Conservation (phyloP, 2,329 filamentous ascomycete species). For the Aspergillus flavus region DNA sequence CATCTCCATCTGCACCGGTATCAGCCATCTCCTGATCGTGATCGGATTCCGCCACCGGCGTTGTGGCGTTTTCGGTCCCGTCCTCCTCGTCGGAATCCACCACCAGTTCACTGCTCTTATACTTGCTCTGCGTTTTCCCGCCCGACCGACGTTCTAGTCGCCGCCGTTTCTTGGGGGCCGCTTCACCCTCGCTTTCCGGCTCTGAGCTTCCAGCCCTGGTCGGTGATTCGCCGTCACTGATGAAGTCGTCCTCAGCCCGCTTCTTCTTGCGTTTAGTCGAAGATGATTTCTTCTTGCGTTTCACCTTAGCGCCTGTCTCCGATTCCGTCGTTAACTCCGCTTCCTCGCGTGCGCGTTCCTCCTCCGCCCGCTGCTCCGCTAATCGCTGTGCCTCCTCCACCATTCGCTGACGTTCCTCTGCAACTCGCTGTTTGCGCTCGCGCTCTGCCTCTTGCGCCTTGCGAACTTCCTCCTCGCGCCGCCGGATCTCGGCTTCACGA, state of each 20-base stretch:
- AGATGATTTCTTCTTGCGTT: conserved; percentile 66
- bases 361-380: conserved; percentile 70
- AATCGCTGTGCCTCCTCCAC: conserved; percentile 73
- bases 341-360: conserved; percentile 68
- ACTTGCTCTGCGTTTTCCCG: conserved; percentile 61
- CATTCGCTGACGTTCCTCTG: conserved; percentile 83
- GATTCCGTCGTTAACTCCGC: conserved; percentile 80
- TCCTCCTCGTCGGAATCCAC: conserved; percentile 67
- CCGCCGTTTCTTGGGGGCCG: conserved; percentile 60
- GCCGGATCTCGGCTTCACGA: conserved; percentile 77
- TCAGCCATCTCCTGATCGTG: conserved; percentile 14
- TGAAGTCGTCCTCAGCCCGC: conserved; percentile 36
- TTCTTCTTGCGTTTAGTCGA: conserved; percentile 66
- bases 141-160: conserved; percentile 58
- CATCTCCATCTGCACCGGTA: conserved; percentile 46
- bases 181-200: conserved; percentile 38
- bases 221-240: conserved; percentile 30
- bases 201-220: conserved; percentile 32
- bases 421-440: conserved; percentile 76
- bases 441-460: conserved; percentile 69
- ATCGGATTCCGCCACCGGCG: conserved; percentile 20
- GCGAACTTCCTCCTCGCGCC: conserved; percentile 74
- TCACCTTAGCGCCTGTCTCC: conserved; percentile 79
- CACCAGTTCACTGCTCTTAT: conserved; percentile 82
- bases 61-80: conserved; percentile 55